Evolutionary conservation across 331 rosid genomes (phyloP), one percentile per base, ranked within the genome.

Genomic region (Ulmus americana): DNA sequence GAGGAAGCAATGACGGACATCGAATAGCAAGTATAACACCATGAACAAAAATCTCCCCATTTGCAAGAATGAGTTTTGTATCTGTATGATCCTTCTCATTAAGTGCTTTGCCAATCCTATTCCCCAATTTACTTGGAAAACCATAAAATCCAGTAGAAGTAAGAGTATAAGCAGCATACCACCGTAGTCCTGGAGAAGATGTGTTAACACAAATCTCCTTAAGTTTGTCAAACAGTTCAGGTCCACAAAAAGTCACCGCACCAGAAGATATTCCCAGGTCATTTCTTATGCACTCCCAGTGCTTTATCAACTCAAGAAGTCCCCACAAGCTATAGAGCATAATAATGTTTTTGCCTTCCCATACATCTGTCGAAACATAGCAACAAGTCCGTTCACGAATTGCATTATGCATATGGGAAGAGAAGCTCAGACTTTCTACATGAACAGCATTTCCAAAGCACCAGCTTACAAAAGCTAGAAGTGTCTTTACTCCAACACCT

Each of bases 1-100:
- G 80, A 68, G 97, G 97, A 70, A 92, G 79, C 68, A 92, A 66
- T 49, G 91, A 86, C 46, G 84, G 81, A 69, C 96, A 86, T 61
- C 80, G 85, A 66, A 61, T 74, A 55, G 87, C 87, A 72, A 91
- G 88, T 70, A 88, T 64, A 71, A 83, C 86, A 72, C 84, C 83
- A 75, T 91, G 96, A 76, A 81, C 92, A 63, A 79, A 65, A 51
- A 74, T 53, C 61, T 66, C 63, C 45, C 88, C 87, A 65, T 75
- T 82, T 35, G 77, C 46, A 52, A 83, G 82, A 69, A 86, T 22
- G 70, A 91, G 80, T 57, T 45, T 75, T 44, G 78, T 64, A 73
- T 92, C 96, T 14, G 83, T 76, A 71, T 74, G 81, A 65, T 78
- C 86, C 71, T 77, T 73, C 67, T 82, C 75, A 67, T 76, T 47